phyloP scores from a whole-genome alignment of 2,329 filamentous ascomycete species.

The Rhynchosporium agropyri region DNA sequence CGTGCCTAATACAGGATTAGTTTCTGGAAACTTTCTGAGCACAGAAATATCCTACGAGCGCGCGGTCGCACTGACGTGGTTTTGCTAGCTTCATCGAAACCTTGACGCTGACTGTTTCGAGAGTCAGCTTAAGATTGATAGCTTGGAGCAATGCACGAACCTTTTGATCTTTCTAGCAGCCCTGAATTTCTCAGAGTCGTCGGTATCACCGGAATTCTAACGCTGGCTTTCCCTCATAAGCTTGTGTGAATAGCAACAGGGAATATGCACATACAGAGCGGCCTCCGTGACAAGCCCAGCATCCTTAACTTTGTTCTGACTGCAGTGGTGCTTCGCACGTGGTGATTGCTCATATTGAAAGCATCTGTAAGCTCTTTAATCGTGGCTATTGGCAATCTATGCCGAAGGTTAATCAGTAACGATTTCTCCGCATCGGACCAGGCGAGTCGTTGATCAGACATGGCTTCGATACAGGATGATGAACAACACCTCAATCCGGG shows the following conservation, averaged over 20 bases:
- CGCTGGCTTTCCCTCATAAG: constrained; percentile 1
- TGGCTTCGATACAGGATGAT: not conserved
- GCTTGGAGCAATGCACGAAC: not conserved
- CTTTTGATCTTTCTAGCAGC: constrained; percentile 5
- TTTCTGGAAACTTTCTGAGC: not conserved
- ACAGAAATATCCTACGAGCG: not conserved
- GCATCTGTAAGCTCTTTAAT: not conserved
- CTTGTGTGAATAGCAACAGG: not conserved
- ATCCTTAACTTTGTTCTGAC: constrained; percentile 7
- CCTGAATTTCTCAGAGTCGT: not conserved
- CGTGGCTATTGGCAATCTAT: not conserved
- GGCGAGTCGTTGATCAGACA: not conserved
- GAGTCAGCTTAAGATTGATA: not conserved
- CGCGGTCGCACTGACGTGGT: not conserved
- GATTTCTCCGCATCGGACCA: not conserved
- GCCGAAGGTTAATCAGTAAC: not conserved
- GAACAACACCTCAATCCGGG: not conserved
- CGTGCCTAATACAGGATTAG: constrained; percentile 1
- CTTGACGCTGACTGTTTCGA: not conserved
- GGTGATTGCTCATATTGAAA: constrained; percentile 1
- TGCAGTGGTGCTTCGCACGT: not conserved
- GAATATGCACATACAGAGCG: not conserved
- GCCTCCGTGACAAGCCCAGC: not conserved
- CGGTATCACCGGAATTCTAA: not conserved
- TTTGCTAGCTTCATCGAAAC: constrained; percentile 2